phyloP scores from a whole-genome alignment of 371 early-diverging fungal genomes.

The Mucor plumbeus region DNA sequence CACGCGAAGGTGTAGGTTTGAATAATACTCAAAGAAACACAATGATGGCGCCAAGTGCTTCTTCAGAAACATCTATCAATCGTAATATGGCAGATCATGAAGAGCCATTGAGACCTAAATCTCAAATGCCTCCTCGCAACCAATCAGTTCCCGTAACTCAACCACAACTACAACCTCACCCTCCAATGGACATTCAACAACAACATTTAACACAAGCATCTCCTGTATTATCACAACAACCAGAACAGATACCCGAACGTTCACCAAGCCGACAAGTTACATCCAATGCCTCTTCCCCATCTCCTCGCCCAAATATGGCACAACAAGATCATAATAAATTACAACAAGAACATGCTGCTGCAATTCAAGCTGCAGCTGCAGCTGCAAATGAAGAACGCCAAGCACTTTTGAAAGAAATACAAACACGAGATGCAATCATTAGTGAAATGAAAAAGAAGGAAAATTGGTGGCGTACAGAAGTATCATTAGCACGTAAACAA shows the following conservation, averaged over 20 bases:
- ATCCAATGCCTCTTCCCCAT: conserved; percentile 3
- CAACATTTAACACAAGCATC: conserved; percentile 2
- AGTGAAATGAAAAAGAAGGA: conserved; percentile 56
- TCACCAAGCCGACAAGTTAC: conserved; percentile 19
- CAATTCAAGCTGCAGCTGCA: conserved; percentile 8
- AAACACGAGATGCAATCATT: conserved; percentile 45
- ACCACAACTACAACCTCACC: background rate
- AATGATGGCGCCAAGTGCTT: conserved; percentile 11
- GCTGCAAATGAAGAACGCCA: conserved; percentile 26
- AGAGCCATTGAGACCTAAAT: conserved; percentile 21
- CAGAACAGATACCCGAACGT: conserved; percentile 16
- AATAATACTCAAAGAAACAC: conserved; percentile 34
- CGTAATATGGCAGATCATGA: background rate
- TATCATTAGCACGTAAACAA: conserved; percentile 47
- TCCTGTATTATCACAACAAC: background rate
- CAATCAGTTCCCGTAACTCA: background rate
- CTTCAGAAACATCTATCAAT: background rate
- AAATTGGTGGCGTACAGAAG: conserved; percentile 62
- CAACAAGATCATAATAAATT: background rate
- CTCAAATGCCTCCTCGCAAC: conserved; percentile 25
- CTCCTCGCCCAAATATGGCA: background rate
- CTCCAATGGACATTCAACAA: background rate
- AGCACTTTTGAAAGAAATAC: conserved; percentile 43
- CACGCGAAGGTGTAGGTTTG: conserved; percentile 57
- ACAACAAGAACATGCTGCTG: conserved; percentile 3